Evolutionary conservation across 2,329 filamentous ascomycete genomes (phyloP).

Genomic region (Emmonsia crescens): DNA sequence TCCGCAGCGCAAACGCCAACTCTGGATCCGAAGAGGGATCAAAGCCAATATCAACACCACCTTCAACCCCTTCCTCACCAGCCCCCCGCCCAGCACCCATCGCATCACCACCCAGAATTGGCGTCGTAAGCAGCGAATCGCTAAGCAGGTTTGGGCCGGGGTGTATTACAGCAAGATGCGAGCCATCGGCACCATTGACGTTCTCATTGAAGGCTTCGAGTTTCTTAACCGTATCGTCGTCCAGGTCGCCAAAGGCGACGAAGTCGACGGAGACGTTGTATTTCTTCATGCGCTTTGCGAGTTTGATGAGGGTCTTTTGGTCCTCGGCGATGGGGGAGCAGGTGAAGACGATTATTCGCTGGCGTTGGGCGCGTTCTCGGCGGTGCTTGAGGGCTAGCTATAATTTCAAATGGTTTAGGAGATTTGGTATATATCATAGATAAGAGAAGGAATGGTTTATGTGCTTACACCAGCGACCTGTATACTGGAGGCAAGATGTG

Average conservation of each 20-base stretch:
- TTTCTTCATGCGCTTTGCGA: slow-evolving; percentile 99
- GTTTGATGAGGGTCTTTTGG: slow-evolving; percentile 74
- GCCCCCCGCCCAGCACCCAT: slow-evolving; percentile 40
- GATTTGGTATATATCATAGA: background rate
- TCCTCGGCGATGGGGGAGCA: slow-evolving; percentile 87
- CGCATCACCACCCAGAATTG: slow-evolving; percentile 78
- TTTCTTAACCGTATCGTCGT: slow-evolving; percentile 80
- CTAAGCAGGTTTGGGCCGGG: slow-evolving; percentile 86
- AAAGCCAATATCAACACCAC: slow-evolving; percentile 68
- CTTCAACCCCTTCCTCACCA: slow-evolving; percentile 43
- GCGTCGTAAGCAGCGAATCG: slow-evolving; percentile 79
- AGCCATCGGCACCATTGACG: slow-evolving; percentile 84
- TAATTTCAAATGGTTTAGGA: slow-evolving; percentile 1
- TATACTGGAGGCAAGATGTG: slow-evolving; percentile 84
- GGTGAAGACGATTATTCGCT: slow-evolving; percentile 93
- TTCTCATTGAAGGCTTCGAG: slow-evolving; percentile 86
- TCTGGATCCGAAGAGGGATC: slow-evolving; percentile 90
- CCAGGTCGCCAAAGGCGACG: slow-evolving; percentile 85
- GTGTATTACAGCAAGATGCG: slow-evolving; percentile 79
- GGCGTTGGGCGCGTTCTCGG: slow-evolving; percentile 92
- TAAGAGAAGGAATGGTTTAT: background rate
- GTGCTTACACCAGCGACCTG: slow-evolving; percentile 79
- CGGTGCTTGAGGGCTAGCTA: slow-evolving; percentile 94
- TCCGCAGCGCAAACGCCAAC: slow-evolving; percentile 81
- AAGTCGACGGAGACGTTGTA: slow-evolving; percentile 89